Evolutionary conservation across 202 grass and related monocot species (phyloP), one percentile per base, ranked within the genome.

Genomic region (Tripidium arundinaceum): DNA sequence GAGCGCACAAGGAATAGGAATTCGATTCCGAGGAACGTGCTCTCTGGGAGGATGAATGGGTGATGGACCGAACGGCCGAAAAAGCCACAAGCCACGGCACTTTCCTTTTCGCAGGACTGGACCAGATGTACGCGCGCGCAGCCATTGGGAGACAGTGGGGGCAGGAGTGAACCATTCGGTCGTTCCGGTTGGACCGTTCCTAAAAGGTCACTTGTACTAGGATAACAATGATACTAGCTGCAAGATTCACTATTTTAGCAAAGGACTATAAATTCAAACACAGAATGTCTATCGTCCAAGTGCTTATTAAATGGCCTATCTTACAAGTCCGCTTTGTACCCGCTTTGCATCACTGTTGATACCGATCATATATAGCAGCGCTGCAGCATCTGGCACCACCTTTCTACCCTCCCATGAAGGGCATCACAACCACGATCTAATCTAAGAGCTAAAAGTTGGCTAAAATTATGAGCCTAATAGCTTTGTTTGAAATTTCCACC

Each of bases 1-100:
- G 12, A 24, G 36, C 4, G 31, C 26, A 21, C 11, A 47, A 15
- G 59, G 79, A 69, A 91, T 77, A 83, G 61, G 79, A 87, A 83
- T 6, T 83, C 28, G 85, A 79, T 81, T 77, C 82, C 29, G 58
- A 29, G 16, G 38, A 89, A 77, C 72, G 55, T 81, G 83, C 0
- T 57, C 8, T 58, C 25, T 18, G 5, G 78, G 42, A 18, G 39
- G 4, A n/a, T 68, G 72, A 58, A 33, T 31, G 29, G 29, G 1
- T 31, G 29, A 31, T 33, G 10, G 16, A 46, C 33, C 29, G 70
- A 49, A 57, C 34, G 71, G 2, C 26, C 34, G 76, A 40, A 40
- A 72, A 4, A 41, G 29, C 4, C 40, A 1, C 0, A 2, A 11
- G n/a, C n/a, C 52, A 24, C 8, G 52, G 8, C 52, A 24, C n/a